Base-by-base conservation (phyloP, 257 asterid species). In the Thymus quinquecostatus region DNA sequence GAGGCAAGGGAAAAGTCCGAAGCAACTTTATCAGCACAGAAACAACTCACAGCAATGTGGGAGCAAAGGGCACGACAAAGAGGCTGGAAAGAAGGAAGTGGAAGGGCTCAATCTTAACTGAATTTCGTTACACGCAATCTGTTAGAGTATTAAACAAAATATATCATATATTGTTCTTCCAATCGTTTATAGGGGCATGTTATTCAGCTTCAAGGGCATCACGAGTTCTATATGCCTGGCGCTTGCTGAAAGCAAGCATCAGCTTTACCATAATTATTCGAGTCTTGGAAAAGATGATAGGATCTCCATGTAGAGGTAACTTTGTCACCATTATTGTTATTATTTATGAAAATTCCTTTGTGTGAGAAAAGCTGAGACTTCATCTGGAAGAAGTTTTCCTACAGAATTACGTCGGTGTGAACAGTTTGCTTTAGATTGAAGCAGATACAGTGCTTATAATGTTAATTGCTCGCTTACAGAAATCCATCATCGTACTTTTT, bases 1-100 rank as follows among this genome's bases (percentile, higher is more conserved):
- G 92, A 87, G 83, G 98, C 98, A 32, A 86, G 97, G 69, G 98
- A 90, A 78, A 92, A 92, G 47, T 85, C 98, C 2, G 98, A 92
- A 78, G 88, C 86, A 50, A 77, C 86, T 76, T 77, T 92, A 71
- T 60, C 77, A 68, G 77, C 84, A 33, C 98, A 92, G 85, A 90
- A 82, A 74, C 88, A 82, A 76, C 73, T 88, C 55, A 88, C 96
- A 6, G 86, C 94, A 62, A 68, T 77, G 75, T 92, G 98, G 98
- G 96, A 90, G 84, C 74, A 60, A 81, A 85, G 98, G 77, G 98
- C 98, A 0, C 93, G 96, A 3, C 88, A 88, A 77, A 88, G 70
- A 80, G 97, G 98, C 64, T 92, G 98, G 98, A 90, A 76, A 80
- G 97, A 86, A 77, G 94, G 92, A 61, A 68, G 3, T 13, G 78